Evolutionary conservation across 1,139 yeast species (phyloP), one percentile per base, ranked within the genome.

Genomic region (Candida sp.): DNA sequence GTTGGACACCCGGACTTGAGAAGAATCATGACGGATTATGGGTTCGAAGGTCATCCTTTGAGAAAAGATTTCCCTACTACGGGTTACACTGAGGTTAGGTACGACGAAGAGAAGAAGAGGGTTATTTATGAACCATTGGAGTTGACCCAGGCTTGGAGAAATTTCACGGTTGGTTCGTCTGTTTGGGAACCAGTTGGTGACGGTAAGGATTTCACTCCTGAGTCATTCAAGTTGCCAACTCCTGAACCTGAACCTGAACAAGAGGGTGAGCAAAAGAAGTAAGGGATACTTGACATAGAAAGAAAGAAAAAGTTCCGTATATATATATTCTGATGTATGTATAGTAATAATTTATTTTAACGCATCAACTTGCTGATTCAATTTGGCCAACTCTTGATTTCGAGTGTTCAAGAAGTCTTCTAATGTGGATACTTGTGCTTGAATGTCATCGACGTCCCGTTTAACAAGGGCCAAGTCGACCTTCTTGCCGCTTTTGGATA

Each of bases 181-280:
- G 91, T 88, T 51, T 90, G 96, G 96, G 96, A 90, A 70, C 96
- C 89, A 61, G 94, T 89, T 60, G 96, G 97, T 55, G 89, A 86
- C 44, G 97, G 97, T 65, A 79, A 84, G 59, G 96, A 90, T 68
- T 84, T 80, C 61, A 84, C 96, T 34, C 97, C 97, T 8, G 93
- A 86, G 56, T 72, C 83, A 25, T 90, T 90, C 79, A 87, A 86
- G 70, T 83, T 90, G 66, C 96, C 96, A 50, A 80, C 85, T 50
- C 96, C 96, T 45, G 86, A 85, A 71, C 90, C 93, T 23, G 96
- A 88, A 66, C 88, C 88, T 42, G 79, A 77, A 61, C 69, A 73
- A 50, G 81, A 78, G 59, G 65, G 65, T 44, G 69, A 28, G 9
- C 31, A 68, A 56, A 65, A 67, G 56, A 60, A 66, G 53, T 65